Conservation (phyloP, 768 basidiomycete genomes). For the Tylopilus cervinicoccineus region DNA sequence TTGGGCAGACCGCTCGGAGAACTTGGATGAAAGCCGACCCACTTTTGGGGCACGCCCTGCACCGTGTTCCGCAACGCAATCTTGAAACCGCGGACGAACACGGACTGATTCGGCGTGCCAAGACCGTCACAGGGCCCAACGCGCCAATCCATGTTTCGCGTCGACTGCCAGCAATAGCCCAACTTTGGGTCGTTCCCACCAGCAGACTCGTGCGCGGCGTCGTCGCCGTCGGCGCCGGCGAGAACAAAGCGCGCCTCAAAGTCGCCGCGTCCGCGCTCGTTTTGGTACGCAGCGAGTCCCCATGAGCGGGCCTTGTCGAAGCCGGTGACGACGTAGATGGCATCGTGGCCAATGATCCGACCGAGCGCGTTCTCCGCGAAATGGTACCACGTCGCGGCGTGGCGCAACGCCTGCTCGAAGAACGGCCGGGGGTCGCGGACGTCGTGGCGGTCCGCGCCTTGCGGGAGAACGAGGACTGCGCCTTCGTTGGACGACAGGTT, state of each 20-base stretch:
- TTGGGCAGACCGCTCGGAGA: background rate
- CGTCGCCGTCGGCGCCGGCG: too few species aligned
- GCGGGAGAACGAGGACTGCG: slow-evolving; percentile 32
- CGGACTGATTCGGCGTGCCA: slow-evolving; percentile 22
- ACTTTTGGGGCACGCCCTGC: slow-evolving; percentile 18
- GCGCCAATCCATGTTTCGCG: slow-evolving; percentile 19
- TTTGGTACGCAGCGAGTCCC: slow-evolving; percentile 24
- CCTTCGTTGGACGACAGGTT: slow-evolving; percentile 24
- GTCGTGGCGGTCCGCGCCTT: slow-evolving; percentile 28
- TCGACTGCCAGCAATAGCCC: slow-evolving; percentile 16
- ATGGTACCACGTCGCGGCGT: slow-evolving; percentile 31
- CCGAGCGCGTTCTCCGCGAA: slow-evolving; percentile 26
- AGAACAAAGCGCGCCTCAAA: slow-evolving; percentile 19
- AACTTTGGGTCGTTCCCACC: slow-evolving; percentile 5
- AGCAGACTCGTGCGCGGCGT: background rate
- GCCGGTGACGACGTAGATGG: slow-evolving; percentile 33
- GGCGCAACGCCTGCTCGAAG: slow-evolving; percentile 20
- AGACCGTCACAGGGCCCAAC: slow-evolving; percentile 11
- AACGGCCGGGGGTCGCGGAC: slow-evolving; percentile 25
- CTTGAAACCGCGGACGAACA: slow-evolving; percentile 32
- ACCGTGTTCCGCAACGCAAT: slow-evolving; percentile 17
- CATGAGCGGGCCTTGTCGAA: slow-evolving; percentile 27
- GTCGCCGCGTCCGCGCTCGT: background rate
- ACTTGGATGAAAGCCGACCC: slow-evolving; percentile 7
- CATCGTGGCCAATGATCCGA: slow-evolving; percentile 27